Conservation (phyloP, 768 basidiomycete genomes). For the Mycena metata region DNA sequence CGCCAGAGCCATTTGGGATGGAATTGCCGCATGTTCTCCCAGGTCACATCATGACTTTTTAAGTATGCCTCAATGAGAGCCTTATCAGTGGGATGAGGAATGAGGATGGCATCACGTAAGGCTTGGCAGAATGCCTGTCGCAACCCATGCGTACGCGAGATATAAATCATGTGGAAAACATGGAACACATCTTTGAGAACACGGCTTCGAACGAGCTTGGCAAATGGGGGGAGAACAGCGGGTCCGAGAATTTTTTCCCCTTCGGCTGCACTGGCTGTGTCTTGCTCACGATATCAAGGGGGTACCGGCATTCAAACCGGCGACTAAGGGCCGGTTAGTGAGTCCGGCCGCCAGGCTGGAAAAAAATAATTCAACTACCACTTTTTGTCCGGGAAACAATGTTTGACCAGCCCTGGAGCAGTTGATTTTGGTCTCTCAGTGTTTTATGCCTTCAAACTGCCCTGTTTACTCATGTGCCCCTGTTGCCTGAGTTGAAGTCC, state of each 20-base stretch:
- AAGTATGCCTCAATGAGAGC: conserved; percentile 18
- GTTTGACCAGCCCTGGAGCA: too few species aligned
- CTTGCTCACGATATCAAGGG: conserved; percentile 1
- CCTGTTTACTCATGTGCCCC: too few species aligned
- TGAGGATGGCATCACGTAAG: conserved; percentile 30
- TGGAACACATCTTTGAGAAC: conserved; percentile 37
- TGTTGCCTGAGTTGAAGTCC: too few species aligned
- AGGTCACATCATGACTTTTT: neutral
- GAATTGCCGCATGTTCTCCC: conserved; percentile 8
- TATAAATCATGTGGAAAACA: conserved; percentile 36
- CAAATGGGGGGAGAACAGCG: neutral
- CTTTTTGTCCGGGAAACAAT: too few species aligned
- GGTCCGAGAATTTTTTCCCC: conserved; percentile 3
- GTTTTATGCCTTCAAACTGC: too few species aligned
- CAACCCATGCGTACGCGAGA: conserved; percentile 28
- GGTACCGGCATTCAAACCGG: too few species aligned
- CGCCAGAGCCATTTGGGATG: conserved; percentile 18
- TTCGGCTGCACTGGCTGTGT: conserved; percentile 3
- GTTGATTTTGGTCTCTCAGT: too few species aligned
- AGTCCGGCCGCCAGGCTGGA: too few species aligned
- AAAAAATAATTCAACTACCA: too few species aligned
- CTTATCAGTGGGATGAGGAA: conserved; percentile 33
- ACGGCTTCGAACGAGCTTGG: conserved; percentile 20
- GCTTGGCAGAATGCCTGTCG: conserved; percentile 19
- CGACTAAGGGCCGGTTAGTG: too few species aligned